Conservation (phyloP, 1,284 basidiomycete genomes). For the Cryptococcus neoformans region DNA sequence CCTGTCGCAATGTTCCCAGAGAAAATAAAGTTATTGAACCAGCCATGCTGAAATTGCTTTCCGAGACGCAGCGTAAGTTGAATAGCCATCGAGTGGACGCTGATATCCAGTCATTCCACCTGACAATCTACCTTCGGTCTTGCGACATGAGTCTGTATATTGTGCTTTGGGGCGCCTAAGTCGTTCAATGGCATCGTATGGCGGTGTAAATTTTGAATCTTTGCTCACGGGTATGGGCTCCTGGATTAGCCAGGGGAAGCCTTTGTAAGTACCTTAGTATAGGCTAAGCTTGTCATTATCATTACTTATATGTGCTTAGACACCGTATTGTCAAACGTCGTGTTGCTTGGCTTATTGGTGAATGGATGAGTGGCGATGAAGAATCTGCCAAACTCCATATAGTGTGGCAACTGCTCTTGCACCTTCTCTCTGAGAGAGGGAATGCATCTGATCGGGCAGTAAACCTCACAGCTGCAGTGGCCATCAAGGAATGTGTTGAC, state of each 20-base stretch:
- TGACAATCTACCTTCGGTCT: conserved; percentile 59
- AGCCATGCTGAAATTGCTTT: conserved; percentile 61
- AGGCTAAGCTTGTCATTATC: neutral
- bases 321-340: conserved; percentile 84
- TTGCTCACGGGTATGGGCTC: conserved; percentile 29
- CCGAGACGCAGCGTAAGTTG: conserved; percentile 57
- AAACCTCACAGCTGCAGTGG: conserved; percentile 70
- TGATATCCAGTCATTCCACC: conserved; percentile 42
- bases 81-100: neutral
- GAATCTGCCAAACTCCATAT: conserved; percentile 61
- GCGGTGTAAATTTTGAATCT: conserved; percentile 40
- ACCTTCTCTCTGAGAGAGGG: conserved; percentile 66
- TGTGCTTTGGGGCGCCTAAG: conserved; percentile 83
- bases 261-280: neutral
- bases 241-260: conserved; percentile 41
- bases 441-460: conserved; percentile 75
- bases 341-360: conserved; percentile 84
- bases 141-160: conserved; percentile 82
- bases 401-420: conserved; percentile 75
- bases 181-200: conserved; percentile 53
- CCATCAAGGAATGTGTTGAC: conserved; percentile 74
- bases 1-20: conserved; percentile 61
- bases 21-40: conserved; percentile 59
- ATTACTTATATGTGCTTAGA: conserved; percentile 47
- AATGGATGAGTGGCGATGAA: conserved; percentile 65